Base-by-base conservation (phyloP, 129 eudicot genomes). In the Mikania micrantha region DNA sequence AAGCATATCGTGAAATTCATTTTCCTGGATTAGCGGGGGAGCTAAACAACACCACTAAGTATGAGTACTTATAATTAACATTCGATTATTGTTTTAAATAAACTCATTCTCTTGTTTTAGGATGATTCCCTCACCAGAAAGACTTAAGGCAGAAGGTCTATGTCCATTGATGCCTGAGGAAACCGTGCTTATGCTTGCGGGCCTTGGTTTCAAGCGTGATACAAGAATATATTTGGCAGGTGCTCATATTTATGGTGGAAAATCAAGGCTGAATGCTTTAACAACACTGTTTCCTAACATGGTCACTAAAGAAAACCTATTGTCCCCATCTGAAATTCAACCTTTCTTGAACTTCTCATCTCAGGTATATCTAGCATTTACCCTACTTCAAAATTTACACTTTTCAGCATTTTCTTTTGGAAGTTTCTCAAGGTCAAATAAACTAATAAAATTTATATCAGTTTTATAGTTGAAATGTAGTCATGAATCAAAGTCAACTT, bases 121-220 rank as follows among this genome's bases (percentile, higher is more conserved):
- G 35, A 21, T 8, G 81, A 42, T 90, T 16, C 99, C 95, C 31
- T 83, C 94, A 25, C 90, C 99, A 11, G 85, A 61, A 71, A 79
- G 65, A 68, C 90, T 89, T 32, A 81, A 82, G 71, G 67, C 86
- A 10, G 99, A 90, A 61, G 99, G 99, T 60, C 64, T 89, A 45
- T 94, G 99, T 60, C 99, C 99, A 7, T 77, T 94, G 75, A 90
- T 88, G 87, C 97, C 99, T 13, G 99, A 94, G 76, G 99, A 94
- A 80, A 84, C 99, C 1, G 99, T 85, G 66, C 99, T 94, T 67
- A 90, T 94, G 99, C 97, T 94, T 75, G 95, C 99, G 19, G 97
- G 83, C 66, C 97, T 94, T 34, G 99, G 97, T 78, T 94, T 94
- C 75, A 84, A 87, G 58, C 95, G 95, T 41, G 80, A 86, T 42